These are phyloP conservation scores for Schoenoplectus tabernaemontani DNA, from an alignment of 202 grass and related monocot species.

Conservation along the genomic window DNA sequence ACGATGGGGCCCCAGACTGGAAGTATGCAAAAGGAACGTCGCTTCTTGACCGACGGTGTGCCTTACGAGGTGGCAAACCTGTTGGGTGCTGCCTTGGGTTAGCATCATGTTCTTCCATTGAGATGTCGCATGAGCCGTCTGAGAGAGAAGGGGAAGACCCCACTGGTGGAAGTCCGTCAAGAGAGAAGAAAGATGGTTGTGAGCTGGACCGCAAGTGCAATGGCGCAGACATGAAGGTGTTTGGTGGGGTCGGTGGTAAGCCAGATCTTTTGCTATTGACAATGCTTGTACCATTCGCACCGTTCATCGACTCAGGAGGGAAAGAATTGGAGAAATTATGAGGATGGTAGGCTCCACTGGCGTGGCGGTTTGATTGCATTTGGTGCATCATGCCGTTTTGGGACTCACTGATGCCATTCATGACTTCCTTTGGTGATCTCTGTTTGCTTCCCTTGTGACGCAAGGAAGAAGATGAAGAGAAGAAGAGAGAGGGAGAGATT, in stretches of 20 bases:
- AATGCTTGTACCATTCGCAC: not conserved
- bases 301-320: not conserved
- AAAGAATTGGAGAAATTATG: constrained; percentile 7
- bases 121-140: constrained; percentile 1
- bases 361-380: constrained; percentile 18
- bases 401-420: constrained; percentile 17
- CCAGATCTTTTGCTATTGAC: constrained; percentile 12
- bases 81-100: not conserved
- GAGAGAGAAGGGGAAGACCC: constrained; percentile 13
- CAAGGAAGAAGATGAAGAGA: not conserved
- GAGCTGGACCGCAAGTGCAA: constrained; percentile 9
- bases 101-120: constrained; percentile 21
- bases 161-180: not conserved
- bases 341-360: not conserved
- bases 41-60: constrained; percentile 53
- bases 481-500: too few relatives aligned
- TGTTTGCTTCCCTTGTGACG: not conserved
- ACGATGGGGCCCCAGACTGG: constrained; percentile 29
- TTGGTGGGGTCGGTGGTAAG: constrained; percentile 15
- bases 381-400: constrained; percentile 27
- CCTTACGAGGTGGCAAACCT: constrained; percentile 36
- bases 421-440: not conserved
- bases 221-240: not conserved
- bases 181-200: constrained; percentile 21
- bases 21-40: constrained; percentile 60